Evolutionary conservation across 2,329 filamentous ascomycete species (phyloP).

Genomic region (Zymoseptoria brevis): DNA sequence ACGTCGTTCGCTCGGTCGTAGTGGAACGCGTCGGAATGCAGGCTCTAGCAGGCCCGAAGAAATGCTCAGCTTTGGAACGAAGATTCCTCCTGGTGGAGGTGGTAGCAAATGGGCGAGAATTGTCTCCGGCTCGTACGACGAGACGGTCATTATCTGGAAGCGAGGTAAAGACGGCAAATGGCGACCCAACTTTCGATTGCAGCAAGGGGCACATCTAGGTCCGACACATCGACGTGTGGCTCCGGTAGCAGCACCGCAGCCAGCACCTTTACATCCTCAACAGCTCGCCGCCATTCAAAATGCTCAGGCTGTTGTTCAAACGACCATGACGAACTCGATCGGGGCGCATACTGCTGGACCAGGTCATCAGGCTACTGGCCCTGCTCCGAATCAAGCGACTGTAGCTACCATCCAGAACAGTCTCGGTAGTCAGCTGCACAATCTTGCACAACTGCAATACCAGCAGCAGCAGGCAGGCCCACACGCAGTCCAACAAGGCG

Average conservation of each 20-base stretch:
- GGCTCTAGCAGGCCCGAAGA: constrained; percentile 69
- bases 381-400: constrained; percentile 4
- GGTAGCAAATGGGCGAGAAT: constrained; percentile 88
- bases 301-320: constrained; percentile 14
- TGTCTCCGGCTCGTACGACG: constrained; percentile 92
- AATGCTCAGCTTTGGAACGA: constrained; percentile 72
- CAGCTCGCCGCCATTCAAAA: constrained; percentile 7
- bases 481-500: not conserved
- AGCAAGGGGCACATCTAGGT: constrained; percentile 18
- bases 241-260: constrained; percentile 3
- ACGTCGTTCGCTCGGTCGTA: constrained; percentile 18
- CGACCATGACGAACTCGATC: constrained; percentile 5
- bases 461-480: not conserved
- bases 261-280: constrained; percentile 6
- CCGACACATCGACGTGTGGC: not conserved
- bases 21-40: constrained; percentile 45
- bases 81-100: constrained; percentile 81
- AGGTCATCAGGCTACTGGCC: constrained; percentile 10
- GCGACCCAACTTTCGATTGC: constrained; percentile 60
- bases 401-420: not conserved
- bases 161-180: constrained; percentile 67
- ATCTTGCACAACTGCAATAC: not conserved
- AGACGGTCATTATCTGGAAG: constrained; percentile 92
- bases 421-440: not conserved
- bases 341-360: constrained; percentile 1